Base-by-base conservation (phyloP, 305 asterid species). In the Ilex paraguariensis region DNA sequence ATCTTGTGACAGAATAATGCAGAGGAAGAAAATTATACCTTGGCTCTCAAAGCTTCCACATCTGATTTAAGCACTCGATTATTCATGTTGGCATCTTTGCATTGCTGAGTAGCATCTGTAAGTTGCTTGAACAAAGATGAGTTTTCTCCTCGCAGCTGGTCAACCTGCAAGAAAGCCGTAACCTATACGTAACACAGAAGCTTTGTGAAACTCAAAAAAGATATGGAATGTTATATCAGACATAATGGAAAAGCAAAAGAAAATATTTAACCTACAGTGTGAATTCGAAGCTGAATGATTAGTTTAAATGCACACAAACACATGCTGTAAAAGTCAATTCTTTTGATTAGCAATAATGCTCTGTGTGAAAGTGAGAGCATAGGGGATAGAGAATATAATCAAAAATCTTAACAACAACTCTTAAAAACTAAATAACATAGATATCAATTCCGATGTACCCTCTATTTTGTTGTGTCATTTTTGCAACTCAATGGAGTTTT, bases 51-150 rank as follows among this genome's bases (percentile, higher is more conserved):
- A 16, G 80, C 97, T 79, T 89, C 97, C 10, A 92, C 98, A 17
- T 87, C 90, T 3, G 97, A 87, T 71, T 87, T 81, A 52, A 92
- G 91, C 66, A 92, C 98, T 57, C 98, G 81, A 61, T 92, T 84
- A 70, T 92, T 90, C 0, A 95, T 92, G 1, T 82, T 74, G 15
- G 98, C 71, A 42, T 87, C 97, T 73, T 85, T 89, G 69, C 81
- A 89, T 52, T 80, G 89, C 45, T 85, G 97, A 28, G 81, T 61
- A 40, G 91, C 96, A 69, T 78, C 84, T 0, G 82, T 60, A 13
- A 89, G 87, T 52, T 87, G 93, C 69, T 85, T 82, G 78, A 80
- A 85, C 84, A 84, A 59, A 3, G 88, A 48, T 5, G 80, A 73
- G 57, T 80, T 80, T 74, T 92, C 96, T 32, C 85, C 91, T 63